Evolutionary conservation across 768 basidiomycete genomes (phyloP).

Genomic region (Lactarius tabidus): DNA sequence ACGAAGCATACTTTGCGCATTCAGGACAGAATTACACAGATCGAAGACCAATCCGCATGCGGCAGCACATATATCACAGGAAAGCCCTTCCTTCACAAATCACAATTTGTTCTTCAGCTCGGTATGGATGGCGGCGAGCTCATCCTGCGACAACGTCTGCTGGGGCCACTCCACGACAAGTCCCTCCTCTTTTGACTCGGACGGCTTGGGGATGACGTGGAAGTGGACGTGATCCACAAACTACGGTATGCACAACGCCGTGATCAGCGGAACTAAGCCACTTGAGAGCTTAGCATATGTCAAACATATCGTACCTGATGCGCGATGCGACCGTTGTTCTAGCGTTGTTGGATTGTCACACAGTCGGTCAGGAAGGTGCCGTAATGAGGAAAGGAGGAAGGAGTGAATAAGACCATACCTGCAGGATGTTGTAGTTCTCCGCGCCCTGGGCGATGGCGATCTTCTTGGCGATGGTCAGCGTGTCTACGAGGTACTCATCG

Average conservation of each 20-base stretch:
- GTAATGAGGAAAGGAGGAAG: background rate
- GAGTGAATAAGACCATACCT: constrained; percentile 36
- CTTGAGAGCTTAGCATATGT: background rate
- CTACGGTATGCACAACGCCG: constrained; percentile 31
- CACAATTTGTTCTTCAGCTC: constrained; percentile 57
- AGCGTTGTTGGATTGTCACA: background rate
- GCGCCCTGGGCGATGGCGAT: constrained; percentile 71
- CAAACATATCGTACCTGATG: constrained; percentile 35
- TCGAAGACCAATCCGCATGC: background rate
- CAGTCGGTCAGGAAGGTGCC: background rate
- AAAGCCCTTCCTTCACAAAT: constrained; percentile 33
- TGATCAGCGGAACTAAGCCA: background rate
- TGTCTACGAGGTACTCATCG: constrained; percentile 76
- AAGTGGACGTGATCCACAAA: constrained; percentile 87
- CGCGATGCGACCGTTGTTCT: constrained; percentile 67
- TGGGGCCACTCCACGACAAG: constrained; percentile 81
- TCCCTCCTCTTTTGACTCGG: constrained; percentile 58
- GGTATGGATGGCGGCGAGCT: constrained; percentile 53
- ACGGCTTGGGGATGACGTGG: constrained; percentile 90
- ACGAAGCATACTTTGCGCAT: background rate
- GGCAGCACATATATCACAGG: background rate
- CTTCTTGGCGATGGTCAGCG: constrained; percentile 81
- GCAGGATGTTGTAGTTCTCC: constrained; percentile 84
- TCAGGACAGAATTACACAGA: background rate
- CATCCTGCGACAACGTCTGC: constrained; percentile 55